phyloP scores from a whole-genome alignment of 2,329 filamentous ascomycete genomes.

The Rutstroemia sp. region DNA sequence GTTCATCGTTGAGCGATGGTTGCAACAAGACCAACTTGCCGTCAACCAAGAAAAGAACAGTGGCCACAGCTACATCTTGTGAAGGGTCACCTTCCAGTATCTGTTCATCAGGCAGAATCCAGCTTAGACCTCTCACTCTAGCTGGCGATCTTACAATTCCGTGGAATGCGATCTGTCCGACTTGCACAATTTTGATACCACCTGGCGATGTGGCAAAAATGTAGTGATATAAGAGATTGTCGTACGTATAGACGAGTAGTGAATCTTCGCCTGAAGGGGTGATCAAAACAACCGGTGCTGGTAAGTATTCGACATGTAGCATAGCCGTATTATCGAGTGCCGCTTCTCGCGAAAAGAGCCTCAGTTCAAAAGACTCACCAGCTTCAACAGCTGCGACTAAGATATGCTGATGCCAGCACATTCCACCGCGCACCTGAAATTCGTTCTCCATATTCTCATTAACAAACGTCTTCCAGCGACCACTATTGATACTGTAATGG shows the following conservation, averaged over 20 bases:
- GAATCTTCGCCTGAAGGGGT: constrained; percentile 90
- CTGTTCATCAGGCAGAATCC: constrained; percentile 89
- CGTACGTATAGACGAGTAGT: constrained; percentile 90
- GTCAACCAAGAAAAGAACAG: constrained; percentile 92
- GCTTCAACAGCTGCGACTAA: constrained; percentile 89
- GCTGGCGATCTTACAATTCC: constrained; percentile 92
- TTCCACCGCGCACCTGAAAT: constrained; percentile 86
- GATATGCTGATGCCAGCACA: constrained; percentile 98
- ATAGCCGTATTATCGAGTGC: constrained; percentile 65
- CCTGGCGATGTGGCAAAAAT: constrained; percentile 70
- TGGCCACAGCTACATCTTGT: constrained; percentile 88
- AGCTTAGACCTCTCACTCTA: constrained; percentile 85
- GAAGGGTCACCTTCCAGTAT: constrained; percentile 87
- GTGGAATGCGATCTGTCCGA: constrained; percentile 97
- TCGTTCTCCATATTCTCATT: constrained; percentile 77
- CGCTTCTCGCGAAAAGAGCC: constrained; percentile 86
- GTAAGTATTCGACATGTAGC: constrained; percentile 69
- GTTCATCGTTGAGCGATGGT: constrained; percentile 73
- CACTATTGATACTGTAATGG: constrained; percentile 91
- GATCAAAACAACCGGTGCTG: constrained; percentile 82
- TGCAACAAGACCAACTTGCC: constrained; percentile 91
- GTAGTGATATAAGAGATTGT: constrained; percentile 93
- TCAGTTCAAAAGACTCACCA: constrained; percentile 72
- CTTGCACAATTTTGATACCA: constrained; percentile 71
- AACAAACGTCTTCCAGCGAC: constrained; percentile 90